Percentiles rank a stretch among this genome's conserved stretches.
These are phyloP conservation scores for Hymenoscyphus infarciens DNA, from an alignment of 2,329 filamentous ascomycete genomes.

Conservation along the genomic window DNA sequence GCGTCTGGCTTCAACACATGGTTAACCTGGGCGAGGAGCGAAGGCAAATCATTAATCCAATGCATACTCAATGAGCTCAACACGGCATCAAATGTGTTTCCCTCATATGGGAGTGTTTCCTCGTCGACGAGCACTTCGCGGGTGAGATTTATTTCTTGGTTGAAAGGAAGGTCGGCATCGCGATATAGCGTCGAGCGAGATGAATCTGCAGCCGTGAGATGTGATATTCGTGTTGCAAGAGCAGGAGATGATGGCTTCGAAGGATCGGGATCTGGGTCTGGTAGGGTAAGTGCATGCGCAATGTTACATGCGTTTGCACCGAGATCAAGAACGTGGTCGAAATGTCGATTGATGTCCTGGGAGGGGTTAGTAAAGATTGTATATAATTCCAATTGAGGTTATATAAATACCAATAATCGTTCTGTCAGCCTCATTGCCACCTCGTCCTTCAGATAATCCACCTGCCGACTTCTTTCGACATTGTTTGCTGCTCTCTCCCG, in stretches of 20 bases:
- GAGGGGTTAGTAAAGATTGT: constrained; percentile 15
- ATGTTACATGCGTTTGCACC: constrained; percentile 96
- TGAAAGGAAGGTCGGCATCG: constrained; percentile 72
- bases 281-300: constrained; percentile 71
- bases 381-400: constrained; percentile 12
- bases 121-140: constrained; percentile 72
- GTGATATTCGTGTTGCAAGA: constrained; percentile 65
- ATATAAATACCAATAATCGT: constrained; percentile 63
- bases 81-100: constrained; percentile 81
- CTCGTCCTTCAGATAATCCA: constrained; percentile 93
- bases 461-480: constrained; percentile 67
- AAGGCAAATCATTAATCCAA: constrained; percentile 96
- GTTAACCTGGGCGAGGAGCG: constrained; percentile 80
- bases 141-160: constrained; percentile 66
- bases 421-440: constrained; percentile 82
- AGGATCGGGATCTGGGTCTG: constrained; percentile 60
- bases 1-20: constrained; percentile 81
- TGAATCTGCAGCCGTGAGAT: constrained; percentile 77
- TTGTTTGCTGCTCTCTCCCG: constrained; percentile 79
- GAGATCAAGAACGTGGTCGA: constrained; percentile 81
- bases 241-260: constrained; percentile 56
- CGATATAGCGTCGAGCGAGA: constrained; percentile 76
- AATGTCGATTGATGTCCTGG: constrained; percentile 88
- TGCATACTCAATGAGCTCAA: constrained; percentile 87
- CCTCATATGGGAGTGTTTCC: constrained; percentile 71